Evolutionary conservation across 2,329 filamentous ascomycete species (phyloP).

Genomic region (Ophiocordyceps polyrhachis-furcata): DNA sequence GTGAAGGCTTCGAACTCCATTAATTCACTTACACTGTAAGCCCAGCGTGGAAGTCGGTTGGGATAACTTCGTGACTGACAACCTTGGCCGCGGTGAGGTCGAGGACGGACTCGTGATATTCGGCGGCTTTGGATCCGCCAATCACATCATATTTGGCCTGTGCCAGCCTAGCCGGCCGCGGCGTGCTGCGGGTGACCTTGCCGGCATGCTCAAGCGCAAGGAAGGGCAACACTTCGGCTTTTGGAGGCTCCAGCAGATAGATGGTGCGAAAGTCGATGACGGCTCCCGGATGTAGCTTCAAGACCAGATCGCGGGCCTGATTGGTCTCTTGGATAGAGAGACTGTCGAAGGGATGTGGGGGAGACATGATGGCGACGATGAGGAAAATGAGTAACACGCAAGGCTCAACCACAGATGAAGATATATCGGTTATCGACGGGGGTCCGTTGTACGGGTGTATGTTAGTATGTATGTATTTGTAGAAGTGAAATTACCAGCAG

Average conservation of each 20-base stretch:
- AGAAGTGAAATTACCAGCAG: not conserved
- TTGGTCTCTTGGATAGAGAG: slow-evolving; percentile 12
- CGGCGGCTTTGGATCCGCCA: slow-evolving; percentile 6
- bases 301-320: slow-evolving; percentile 15
- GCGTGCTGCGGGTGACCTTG: slow-evolving; percentile 8
- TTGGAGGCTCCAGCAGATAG: slow-evolving; percentile 30
- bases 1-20: not conserved
- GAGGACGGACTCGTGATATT: slow-evolving; percentile 18
- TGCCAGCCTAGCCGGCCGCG: slow-evolving; percentile 18
- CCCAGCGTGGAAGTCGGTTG: slow-evolving; percentile 11
- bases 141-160: slow-evolving; percentile 21
- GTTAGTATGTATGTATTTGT: not conserved
- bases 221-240: slow-evolving; percentile 24
- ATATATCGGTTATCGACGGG: not conserved
- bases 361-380: not conserved
- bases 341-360: slow-evolving; percentile 13
- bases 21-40: slow-evolving; percentile 11
- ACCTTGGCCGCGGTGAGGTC: slow-evolving; percentile 11
- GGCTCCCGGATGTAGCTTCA: slow-evolving; percentile 10
- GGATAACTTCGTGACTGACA: slow-evolving; percentile 10
- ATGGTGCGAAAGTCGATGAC: slow-evolving; percentile 28
- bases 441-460: no score
- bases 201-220: slow-evolving; percentile 24
- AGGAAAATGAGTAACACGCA: not conserved
- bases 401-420: not conserved